Percentiles rank a stretch among this genome's conserved stretches.
Conservation (phyloP, 2,329 filamentous ascomycete genomes). For the Stagonosporopsis tanaceti region DNA sequence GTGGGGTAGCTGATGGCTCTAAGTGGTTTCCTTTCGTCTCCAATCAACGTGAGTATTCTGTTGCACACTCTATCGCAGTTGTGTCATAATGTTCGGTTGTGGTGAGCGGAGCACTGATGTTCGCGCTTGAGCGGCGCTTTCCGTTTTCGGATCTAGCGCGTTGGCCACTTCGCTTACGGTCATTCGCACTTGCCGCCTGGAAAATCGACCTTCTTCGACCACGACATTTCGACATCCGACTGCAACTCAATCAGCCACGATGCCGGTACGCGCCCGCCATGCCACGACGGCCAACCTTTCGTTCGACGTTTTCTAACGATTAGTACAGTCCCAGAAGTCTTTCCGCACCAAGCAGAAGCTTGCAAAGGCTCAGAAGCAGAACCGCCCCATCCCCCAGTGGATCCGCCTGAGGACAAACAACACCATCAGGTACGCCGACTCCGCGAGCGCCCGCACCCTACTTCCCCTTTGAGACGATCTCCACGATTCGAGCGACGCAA, state of each 20-base stretch:
- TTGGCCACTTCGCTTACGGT: slow-evolving; percentile 1
- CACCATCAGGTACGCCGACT: slow-evolving; percentile 86
- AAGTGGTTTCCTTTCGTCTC: too few relatives aligned
- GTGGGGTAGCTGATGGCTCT: too few relatives aligned
- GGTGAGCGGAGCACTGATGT: neutral
- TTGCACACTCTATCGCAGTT: neutral
- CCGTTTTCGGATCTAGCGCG: neutral
- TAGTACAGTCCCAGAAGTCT: slow-evolving; percentile 91
- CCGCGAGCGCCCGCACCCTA: slow-evolving; percentile 6
- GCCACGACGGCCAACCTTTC: slow-evolving; percentile 13
- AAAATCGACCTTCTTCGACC: slow-evolving; percentile 18
- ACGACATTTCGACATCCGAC: slow-evolving; percentile 44
- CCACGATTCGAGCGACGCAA: neutral
- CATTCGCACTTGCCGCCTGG: slow-evolving; percentile 11
- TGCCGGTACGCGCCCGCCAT: slow-evolving; percentile 46
- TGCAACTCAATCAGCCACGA: slow-evolving; percentile 47
- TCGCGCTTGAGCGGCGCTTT: slow-evolving; percentile 3
- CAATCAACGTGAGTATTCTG: too few relatives aligned
- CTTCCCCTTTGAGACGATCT: slow-evolving; percentile 7
- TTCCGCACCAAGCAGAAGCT: slow-evolving; percentile 99
- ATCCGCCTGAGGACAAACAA: slow-evolving; percentile 98
- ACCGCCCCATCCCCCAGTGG: slow-evolving; percentile 99
- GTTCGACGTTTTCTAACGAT: slow-evolving; percentile 19
- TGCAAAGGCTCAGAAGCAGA: slow-evolving; percentile 99
- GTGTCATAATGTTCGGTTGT: neutral